phyloP scores from a whole-genome alignment of 164 flowering plant genomes.

The Platanus orientalis region DNA sequence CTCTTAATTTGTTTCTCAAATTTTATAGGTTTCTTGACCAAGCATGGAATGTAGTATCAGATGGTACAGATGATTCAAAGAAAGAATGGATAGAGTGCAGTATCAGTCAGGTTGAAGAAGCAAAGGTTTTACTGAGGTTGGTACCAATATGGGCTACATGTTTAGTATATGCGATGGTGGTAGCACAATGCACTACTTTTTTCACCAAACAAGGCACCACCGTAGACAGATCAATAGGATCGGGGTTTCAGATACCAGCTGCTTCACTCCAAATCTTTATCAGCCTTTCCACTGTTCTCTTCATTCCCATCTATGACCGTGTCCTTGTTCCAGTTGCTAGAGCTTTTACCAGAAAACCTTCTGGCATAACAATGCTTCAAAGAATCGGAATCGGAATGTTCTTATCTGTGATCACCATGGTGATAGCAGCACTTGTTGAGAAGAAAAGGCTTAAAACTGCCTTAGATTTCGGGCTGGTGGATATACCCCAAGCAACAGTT shows the following conservation, averaged over 20 bases:
- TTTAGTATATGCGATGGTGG: conserved; percentile 5
- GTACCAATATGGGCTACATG: conserved; percentile 17
- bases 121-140: conserved; percentile 12
- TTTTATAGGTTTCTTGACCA: conserved; percentile 19
- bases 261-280: too few species aligned
- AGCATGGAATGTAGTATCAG: conserved; percentile 5
- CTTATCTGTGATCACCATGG: too few species aligned
- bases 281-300: too few species aligned
- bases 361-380: too few species aligned
- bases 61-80: background rate
- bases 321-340: conserved; percentile 6
- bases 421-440: too few species aligned
- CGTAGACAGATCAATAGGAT: too few species aligned
- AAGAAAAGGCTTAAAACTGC: too few species aligned
- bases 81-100: conserved; percentile 11
- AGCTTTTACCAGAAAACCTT: too few species aligned
- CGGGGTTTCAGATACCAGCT: too few species aligned
- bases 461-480: conserved; percentile 17
- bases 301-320: too few species aligned
- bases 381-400: too few species aligned
- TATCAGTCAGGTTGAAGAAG: conserved; percentile 9
- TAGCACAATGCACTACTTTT: too few species aligned
- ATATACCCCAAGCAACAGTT: conserved; percentile 14
- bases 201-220: conserved; percentile 20
- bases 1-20: conserved; percentile 23